Evolutionary conservation across 2,329 filamentous ascomycete species (phyloP), one percentile per base, ranked within the genome.

Genomic region (Ascochyta koolunga): DNA sequence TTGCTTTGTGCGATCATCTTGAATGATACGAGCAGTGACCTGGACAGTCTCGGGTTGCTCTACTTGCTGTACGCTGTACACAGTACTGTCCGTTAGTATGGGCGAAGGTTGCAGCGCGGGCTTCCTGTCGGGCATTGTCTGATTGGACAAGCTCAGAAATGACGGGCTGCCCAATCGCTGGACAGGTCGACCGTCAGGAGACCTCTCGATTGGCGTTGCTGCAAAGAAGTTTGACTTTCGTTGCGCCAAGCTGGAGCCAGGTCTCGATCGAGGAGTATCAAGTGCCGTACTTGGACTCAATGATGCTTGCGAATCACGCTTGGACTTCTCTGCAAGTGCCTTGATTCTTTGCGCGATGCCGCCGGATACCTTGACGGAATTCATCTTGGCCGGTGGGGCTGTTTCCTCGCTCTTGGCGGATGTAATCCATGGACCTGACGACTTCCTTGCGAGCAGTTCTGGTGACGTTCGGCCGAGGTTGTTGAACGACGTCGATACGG

Each of bases 301-400:
- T 24, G 71, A 62, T 45, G 66, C 56, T 43, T 62, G 49, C 18
- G 68, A 72, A 68, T 69, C 81, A 76, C 54, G 87, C 82, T 61
- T 79, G 3, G 81, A 81, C 50, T 95, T 82, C 73, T 91, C 93
- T 70, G 96, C 90, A 47, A 99, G 80, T 6, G 93, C 92, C 75
- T 96, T 96, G 73, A 98, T 98, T 36, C 95, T 88, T 72, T 93
- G 91, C 3, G 93, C 96, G 56, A 99, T 97, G 63, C 91, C 92
- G 8, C 90, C 92, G 7, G 91, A 93, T 21, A 98, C 84, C 66
- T 90, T 95, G 61, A 88, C 82, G 72, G 93, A 96, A 71, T 90
- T 91, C 3, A 84, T 79, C 25, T 59, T 61, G 19, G 66, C 58
- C 27, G 62, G 62, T 22, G 47, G 52, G 32, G 22, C 46, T 32